Evolutionary conservation across 805 yeast genomes (phyloP), one percentile per base, ranked within the genome.

Genomic region (Hanseniaspora thailandica): DNA sequence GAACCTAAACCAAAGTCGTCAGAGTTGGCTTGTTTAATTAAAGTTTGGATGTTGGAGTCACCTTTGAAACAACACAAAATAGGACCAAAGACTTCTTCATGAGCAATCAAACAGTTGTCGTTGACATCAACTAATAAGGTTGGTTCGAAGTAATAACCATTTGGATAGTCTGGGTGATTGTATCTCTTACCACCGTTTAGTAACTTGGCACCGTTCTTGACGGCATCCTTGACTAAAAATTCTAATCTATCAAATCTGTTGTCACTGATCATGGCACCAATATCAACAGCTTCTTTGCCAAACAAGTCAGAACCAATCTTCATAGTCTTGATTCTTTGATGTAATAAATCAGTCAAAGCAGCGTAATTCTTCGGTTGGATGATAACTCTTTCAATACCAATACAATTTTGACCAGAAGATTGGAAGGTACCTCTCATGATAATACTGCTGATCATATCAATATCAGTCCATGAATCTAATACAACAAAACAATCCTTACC

Each of bases 341-440:
- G 59, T 41, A 93, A 70, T 9, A 78, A 76, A 0, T 69, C 68
- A 1, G 82, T 81, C 40, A 93, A 68, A 41, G 68, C 61, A 22
- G 78, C 82, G 67, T 93, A 89, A 26, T 80, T 77, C 40, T 71
- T 71, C 5, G 84, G 84, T 44, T 86, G 74, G 35, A 89, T 87
- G 57, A 93, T 82, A 6, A 93, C 94, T 55, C 98, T 76, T 69
- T 93, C 99, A 52, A 93, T 85, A 36, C 99, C 97, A 62, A 93
- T 93, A 70, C 99, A 93, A 65, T 93, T 93, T 69, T 93, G 99
- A 12, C 99, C 99, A 0, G 96, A 85, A 52, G 95, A 84, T 69
- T 93, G 99, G 71, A 90, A 93, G 0, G 96, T 83, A 34, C 98
- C 99, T 63, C 99, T 76, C 83, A 93, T 76, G 38, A 93, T 76